phyloP scores from a whole-genome alignment of 2,329 filamentous ascomycete genomes.

The Ophiostoma ulmi region DNA sequence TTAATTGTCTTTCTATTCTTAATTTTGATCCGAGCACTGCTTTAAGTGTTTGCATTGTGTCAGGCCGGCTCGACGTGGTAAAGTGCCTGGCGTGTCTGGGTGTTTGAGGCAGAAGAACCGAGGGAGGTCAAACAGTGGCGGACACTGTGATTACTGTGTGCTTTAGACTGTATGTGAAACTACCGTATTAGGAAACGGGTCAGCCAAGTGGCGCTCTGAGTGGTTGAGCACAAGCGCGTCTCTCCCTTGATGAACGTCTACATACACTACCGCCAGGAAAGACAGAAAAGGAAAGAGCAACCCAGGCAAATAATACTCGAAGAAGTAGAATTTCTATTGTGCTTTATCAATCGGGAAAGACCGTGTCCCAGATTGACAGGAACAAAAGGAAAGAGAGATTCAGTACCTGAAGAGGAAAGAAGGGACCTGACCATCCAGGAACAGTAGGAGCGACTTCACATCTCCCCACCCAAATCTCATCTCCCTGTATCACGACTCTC shows the following conservation, averaged over 20 bases:
- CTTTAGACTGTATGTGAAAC: not conserved
- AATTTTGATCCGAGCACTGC: not conserved
- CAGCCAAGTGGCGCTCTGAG: not conserved
- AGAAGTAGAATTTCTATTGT: not conserved
- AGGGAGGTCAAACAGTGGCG: not conserved
- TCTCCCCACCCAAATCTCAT: not conserved
- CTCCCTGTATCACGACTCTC: slow-evolving; percentile 9
- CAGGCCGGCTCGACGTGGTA: not conserved
- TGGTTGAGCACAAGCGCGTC: not conserved
- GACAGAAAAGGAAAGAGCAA: slow-evolving; percentile 5
- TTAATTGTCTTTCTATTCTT: not conserved
- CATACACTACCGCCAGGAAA: not conserved
- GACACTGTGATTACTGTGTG: not conserved
- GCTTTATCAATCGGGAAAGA: not conserved
- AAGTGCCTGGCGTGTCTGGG: not conserved
- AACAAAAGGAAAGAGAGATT: not conserved
- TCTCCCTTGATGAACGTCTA: not conserved
- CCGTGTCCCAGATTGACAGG: not conserved
- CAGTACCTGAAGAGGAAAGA: not conserved
- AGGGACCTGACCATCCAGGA: slow-evolving; percentile 1
- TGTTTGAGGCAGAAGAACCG: not conserved
- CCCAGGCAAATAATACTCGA: not conserved
- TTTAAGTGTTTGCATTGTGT: not conserved
- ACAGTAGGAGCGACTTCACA: slow-evolving; percentile 9
- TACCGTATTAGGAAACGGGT: not conserved